These are phyloP conservation scores for Mycena vitilis DNA, from an alignment of 768 basidiomycete species.

Conservation along the genomic window DNA sequence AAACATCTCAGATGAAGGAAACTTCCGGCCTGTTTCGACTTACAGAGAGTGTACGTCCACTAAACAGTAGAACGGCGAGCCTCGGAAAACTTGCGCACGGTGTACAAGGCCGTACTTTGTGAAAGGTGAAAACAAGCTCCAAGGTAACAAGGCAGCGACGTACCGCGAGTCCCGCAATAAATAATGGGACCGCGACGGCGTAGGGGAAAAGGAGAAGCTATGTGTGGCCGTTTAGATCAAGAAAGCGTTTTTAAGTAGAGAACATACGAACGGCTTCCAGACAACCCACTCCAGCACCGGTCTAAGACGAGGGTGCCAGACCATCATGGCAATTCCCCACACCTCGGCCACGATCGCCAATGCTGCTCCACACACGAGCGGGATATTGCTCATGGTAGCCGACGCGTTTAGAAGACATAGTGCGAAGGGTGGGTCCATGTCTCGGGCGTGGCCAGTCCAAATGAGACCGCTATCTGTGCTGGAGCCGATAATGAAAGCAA, in stretches of 20 bases:
- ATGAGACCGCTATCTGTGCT: slow-evolving; percentile 13
- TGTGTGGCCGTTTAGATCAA: too few relatives aligned
- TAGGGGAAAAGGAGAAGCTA: slow-evolving; percentile 26
- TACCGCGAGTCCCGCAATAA: slow-evolving; percentile 20
- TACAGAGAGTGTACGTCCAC: slow-evolving; percentile 14
- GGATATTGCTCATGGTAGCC: slow-evolving; percentile 17
- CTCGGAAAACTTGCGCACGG: slow-evolving; percentile 21
- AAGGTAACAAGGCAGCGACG: neutral
- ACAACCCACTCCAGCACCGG: slow-evolving; percentile 8
- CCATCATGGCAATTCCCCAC: slow-evolving; percentile 22
- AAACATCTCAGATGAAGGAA: neutral
- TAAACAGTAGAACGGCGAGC: slow-evolving; percentile 31
- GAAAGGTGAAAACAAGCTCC: neutral
- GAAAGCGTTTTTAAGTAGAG: neutral
- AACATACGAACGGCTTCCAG: slow-evolving; percentile 27
- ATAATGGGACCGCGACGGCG: slow-evolving; percentile 14
- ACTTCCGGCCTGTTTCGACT: neutral
- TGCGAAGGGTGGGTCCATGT: slow-evolving; percentile 21
- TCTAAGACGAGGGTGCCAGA: slow-evolving; percentile 9
- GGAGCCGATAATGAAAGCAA: slow-evolving; percentile 25
- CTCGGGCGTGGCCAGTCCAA: slow-evolving; percentile 31
- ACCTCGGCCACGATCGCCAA: slow-evolving; percentile 17
- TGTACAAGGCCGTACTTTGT: slow-evolving; percentile 13
- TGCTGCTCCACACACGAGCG: slow-evolving; percentile 24
- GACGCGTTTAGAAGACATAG: slow-evolving; percentile 29